Evolutionary conservation across 768 basidiomycete genomes (phyloP).

Genomic region (Rhodosporidiobolus sp.): DNA sequence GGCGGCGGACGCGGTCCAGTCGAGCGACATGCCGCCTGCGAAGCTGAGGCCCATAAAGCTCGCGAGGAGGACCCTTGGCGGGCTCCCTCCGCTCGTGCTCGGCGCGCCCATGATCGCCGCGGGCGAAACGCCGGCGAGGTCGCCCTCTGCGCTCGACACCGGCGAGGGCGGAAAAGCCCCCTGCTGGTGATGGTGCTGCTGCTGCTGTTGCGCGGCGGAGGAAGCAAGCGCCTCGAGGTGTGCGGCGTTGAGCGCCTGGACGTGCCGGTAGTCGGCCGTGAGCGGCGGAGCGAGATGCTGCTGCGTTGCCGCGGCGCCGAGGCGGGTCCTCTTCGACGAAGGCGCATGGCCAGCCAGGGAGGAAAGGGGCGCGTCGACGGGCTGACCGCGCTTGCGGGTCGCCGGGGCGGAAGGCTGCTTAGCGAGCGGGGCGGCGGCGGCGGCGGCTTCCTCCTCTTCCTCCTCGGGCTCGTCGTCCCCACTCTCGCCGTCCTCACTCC

Average conservation of each 20-base stretch:
- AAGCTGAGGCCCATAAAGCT: slow-evolving; percentile 42
- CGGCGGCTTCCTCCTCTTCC: slow-evolving; percentile 58
- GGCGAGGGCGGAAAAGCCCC: slow-evolving; percentile 30
- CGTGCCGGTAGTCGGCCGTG: slow-evolving; percentile 21
- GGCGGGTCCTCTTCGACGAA: slow-evolving; percentile 8
- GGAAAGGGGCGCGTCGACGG: neutral
- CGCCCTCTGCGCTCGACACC: slow-evolving; percentile 17
- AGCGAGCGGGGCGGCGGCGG: too few species aligned
- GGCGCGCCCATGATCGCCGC: neutral
- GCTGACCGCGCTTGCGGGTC: slow-evolving; percentile 23
- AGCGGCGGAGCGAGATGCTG: slow-evolving; percentile 19
- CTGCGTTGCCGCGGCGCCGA: too few species aligned
- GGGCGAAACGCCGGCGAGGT: slow-evolving; percentile 24
- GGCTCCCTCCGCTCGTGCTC: neutral
- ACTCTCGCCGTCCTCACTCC: slow-evolving; percentile 62
- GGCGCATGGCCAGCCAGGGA: neutral
- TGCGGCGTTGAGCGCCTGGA: slow-evolving; percentile 27
- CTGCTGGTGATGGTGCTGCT: neutral
- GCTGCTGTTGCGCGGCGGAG: too few species aligned
- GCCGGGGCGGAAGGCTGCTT: neutral
- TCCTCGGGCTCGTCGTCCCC: slow-evolving; percentile 16
- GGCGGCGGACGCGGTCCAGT: slow-evolving; percentile 17
- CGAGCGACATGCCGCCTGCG: slow-evolving; percentile 39
- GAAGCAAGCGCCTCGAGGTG: slow-evolving; percentile 24
- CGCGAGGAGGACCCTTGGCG: slow-evolving; percentile 36